Percentiles rank a stretch among this genome's conserved stretches.
Conservation (phyloP, 1,284 basidiomycete species). For the Cryptococcus sp. region DNA sequence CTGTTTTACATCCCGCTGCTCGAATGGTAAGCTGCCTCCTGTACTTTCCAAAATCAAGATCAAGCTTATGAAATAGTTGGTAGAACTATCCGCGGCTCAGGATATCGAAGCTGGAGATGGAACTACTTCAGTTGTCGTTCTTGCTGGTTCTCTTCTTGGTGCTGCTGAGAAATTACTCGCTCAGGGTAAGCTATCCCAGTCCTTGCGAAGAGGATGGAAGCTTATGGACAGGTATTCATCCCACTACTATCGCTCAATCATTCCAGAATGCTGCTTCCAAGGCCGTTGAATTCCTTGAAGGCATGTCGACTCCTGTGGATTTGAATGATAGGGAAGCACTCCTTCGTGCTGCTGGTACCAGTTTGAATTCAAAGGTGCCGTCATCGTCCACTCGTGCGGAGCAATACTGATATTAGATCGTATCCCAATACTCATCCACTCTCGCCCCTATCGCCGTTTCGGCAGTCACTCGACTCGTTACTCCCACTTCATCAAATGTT, state of each 20-base stretch:
- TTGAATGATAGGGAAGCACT: constrained; percentile 82
- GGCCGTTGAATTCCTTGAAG: constrained; percentile 89
- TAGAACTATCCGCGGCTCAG: constrained; percentile 96
- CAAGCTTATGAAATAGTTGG: constrained; percentile 58
- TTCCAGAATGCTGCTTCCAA: constrained; percentile 91
- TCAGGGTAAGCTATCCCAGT: constrained; percentile 58
- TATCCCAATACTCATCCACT: constrained; percentile 97
- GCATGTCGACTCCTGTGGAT: constrained; percentile 90
- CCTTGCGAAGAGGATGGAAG: neutral
- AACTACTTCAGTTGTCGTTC: constrained; percentile 96
- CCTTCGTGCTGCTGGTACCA: constrained; percentile 89
- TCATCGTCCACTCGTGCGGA: neutral
- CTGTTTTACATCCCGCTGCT: constrained; percentile 95
- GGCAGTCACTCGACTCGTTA: constrained; percentile 87
- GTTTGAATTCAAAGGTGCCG: constrained; percentile 87
- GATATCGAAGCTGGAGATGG: constrained; percentile 99
- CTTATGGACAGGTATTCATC: constrained; percentile 66
- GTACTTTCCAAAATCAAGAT: neutral
- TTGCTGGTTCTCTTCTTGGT: constrained; percentile 86
- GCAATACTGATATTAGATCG: constrained; percentile 61
- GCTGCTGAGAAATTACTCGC: constrained; percentile 96
- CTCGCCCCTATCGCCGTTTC: constrained; percentile 95
- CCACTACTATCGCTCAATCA: constrained; percentile 93
- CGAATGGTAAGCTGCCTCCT: constrained; percentile 69
- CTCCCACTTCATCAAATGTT: constrained; percentile 82